These are phyloP conservation scores for Ascocoryne sarcoides DNA, from an alignment of 2,329 filamentous ascomycete genomes.

Conservation along the genomic window DNA sequence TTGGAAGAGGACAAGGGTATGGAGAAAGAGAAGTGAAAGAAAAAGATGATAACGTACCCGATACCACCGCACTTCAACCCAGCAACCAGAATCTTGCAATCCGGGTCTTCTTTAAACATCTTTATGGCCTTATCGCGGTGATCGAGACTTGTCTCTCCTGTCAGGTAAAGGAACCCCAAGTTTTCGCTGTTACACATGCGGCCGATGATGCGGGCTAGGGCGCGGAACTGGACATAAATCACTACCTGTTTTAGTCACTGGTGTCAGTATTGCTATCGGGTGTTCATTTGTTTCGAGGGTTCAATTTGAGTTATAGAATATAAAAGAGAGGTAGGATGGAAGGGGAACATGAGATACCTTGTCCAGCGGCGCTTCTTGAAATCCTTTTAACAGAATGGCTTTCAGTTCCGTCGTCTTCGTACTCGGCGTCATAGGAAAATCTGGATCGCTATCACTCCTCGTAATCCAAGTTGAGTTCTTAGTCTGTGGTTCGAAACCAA, in stretches of 20 bases:
- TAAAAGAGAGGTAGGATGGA: not conserved
- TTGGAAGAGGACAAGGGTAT: not conserved
- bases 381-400: conserved; percentile 31
- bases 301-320: not conserved
- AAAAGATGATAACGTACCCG: conserved; percentile 28
- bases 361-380: conserved; percentile 34
- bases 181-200: conserved; percentile 40
- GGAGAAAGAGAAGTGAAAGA: not conserved
- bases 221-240: conserved; percentile 52
- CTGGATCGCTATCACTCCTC: conserved; percentile 17
- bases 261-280: not conserved
- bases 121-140: conserved; percentile 38
- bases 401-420: conserved; percentile 33
- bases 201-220: conserved; percentile 41
- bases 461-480: conserved; percentile 18
- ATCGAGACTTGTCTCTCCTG: conserved; percentile 38
- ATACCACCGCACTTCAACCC: conserved; percentile 47
- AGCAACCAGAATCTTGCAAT: conserved; percentile 42
- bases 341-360: conserved; percentile 41
- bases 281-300: not conserved
- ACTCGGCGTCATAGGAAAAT: conserved; percentile 27
- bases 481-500: conserved; percentile 21
- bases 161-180: conserved; percentile 36
- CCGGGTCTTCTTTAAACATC: conserved; percentile 34
- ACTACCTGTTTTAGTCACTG: conserved; percentile 26